These are phyloP conservation scores for Trichomonas tenax DNA, from an alignment of 208 protist species.

Conservation along the genomic window DNA sequence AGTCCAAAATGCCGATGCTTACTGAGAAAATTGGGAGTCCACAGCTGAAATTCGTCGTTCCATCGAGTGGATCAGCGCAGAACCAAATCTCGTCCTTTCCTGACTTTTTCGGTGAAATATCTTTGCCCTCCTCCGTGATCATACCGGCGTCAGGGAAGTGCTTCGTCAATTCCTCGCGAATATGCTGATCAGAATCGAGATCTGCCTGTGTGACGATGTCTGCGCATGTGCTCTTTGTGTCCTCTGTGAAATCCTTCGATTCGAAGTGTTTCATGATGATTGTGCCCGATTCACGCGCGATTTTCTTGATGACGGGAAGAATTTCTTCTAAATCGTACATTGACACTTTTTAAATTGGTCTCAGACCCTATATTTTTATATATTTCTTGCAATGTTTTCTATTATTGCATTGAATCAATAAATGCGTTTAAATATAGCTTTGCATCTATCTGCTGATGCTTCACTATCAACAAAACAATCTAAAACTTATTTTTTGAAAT, in stretches of 20 bases:
- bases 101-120: background rate
- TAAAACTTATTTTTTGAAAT: no score
- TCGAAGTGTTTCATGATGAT: background rate
- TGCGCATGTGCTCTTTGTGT: background rate
- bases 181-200: background rate
- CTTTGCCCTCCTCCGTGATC: background rate
- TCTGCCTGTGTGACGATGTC: background rate
- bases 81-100: background rate
- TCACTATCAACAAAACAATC: no score
- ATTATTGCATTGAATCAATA: no score
- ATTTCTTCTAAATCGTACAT: background rate
- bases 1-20: background rate
- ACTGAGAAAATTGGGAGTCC: background rate
- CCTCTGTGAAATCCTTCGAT: background rate
- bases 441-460: no score
- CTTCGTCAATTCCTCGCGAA: background rate
- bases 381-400: no score
- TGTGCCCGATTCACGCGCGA: background rate
- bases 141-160: background rate
- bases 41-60: background rate
- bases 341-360: no score
- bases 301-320: background rate
- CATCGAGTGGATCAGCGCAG: slow-evolving; percentile 10
- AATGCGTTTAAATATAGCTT: no score
- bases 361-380: no score